phyloP scores from a whole-genome alignment of 2,329 filamentous ascomycete species.

The Fusarium graminum region DNA sequence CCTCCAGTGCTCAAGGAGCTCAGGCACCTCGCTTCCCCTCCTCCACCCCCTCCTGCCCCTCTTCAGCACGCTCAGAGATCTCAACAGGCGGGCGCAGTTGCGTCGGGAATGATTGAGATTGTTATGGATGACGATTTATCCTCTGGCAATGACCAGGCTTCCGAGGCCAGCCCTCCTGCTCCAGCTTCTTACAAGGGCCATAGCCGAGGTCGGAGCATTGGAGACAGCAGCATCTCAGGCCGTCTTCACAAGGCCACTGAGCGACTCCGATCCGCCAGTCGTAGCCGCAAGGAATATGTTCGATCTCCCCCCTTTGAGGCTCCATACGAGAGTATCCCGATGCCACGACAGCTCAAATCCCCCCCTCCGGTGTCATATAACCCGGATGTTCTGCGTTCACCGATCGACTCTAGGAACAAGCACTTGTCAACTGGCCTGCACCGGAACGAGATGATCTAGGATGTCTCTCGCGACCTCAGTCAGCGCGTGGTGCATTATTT shows the following conservation, averaged over 20 bases:
- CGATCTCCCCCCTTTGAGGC: constrained; percentile 50
- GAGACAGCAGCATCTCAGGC: constrained; percentile 64
- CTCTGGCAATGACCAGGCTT: constrained; percentile 39
- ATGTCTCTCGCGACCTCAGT: constrained; percentile 19
- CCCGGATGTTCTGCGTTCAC: constrained; percentile 52
- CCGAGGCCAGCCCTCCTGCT: constrained; percentile 44
- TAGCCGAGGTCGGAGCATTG: constrained; percentile 68
- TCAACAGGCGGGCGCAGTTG: constrained; percentile 60
- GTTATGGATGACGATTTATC: constrained; percentile 72
- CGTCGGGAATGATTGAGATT: constrained; percentile 73
- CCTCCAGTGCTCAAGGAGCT: constrained; percentile 72
- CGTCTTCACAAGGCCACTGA: constrained; percentile 71
- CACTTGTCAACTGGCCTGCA: constrained; percentile 65
- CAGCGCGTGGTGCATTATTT: constrained; percentile 20
- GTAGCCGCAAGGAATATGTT: constrained; percentile 61
- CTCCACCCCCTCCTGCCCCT: constrained; percentile 72
- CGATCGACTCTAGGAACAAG: constrained; percentile 53
- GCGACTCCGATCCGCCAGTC: constrained; percentile 70
- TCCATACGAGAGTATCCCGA: constrained; percentile 59
- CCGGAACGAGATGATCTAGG: constrained; percentile 68
- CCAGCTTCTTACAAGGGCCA: constrained; percentile 63
- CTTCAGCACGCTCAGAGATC: constrained; percentile 60
- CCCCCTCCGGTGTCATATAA: constrained; percentile 58
- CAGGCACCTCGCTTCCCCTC: constrained; percentile 71
- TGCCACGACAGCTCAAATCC: constrained; percentile 50